Base-by-base conservation (phyloP, 1,284 basidiomycete genomes). In the Sporisorium iseilematis-ciliati region DNA sequence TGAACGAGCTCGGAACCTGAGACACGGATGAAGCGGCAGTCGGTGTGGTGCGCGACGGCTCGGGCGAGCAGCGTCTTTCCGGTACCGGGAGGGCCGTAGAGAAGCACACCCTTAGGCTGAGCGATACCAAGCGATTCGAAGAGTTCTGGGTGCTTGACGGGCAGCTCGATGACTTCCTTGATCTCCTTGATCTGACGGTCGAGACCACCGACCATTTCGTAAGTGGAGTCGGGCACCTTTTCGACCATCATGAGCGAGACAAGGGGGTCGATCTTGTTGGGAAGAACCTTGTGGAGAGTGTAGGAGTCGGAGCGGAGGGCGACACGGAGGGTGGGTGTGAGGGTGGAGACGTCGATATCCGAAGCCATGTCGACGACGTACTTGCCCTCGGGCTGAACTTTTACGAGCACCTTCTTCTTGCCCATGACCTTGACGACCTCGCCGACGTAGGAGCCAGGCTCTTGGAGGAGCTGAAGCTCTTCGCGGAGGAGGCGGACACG, bases 171-270 rank as follows among this genome's bases (percentile, higher is more conserved):
- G 82, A 98, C 96, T 87, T 99, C 96, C 86, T 98, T 98, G 86
- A 99, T 97, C 87, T 98, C 96, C 86, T 98, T 97, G 86, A 99
- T 99, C 85, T 98, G 96, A 86, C 89, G 94, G 88, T 99, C 96
- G 69, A 99, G 90, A 84, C 96, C 96, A 54, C 96, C 96, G 77
- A 99, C 96, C 95, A 98, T 97, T 87, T 99, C 96, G 87, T 99
- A 99, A 40, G 96, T 99, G 86, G 92, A 94, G 86, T 99, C 96
- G 0, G 96, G 96, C 0, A 98, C 96, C 87, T 99, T 99, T 88
- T 99, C 96, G n/a, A 98, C 96, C 96, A 98, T 97, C 97, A 99
- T 85, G 51, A 85, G 78, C 38, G 82, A 84, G 31, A 85, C 83
- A 40, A 85, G 75, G 18, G 83, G 83, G 67, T 85, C 83, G 42